Conservation (phyloP, 2,329 filamentous ascomycete genomes). For the Hymenoscyphus salicellus region DNA sequence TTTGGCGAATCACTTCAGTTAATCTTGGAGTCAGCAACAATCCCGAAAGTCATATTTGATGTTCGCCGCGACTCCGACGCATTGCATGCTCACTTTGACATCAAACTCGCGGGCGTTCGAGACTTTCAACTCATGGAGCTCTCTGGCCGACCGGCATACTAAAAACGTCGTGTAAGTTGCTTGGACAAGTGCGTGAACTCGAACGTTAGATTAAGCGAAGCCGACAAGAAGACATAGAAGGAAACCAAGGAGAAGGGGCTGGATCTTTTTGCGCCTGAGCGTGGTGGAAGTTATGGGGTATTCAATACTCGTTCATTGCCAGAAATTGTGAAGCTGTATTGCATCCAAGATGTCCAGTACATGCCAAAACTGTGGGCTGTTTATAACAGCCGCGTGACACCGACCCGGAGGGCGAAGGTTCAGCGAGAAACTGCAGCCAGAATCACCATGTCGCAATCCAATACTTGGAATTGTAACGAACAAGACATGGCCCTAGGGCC, state of each 20-base stretch:
- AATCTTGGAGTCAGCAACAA: not conserved
- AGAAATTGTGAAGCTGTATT: not conserved
- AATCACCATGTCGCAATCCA: not conserved
- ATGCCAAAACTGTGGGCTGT: not conserved
- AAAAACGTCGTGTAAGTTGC: not conserved
- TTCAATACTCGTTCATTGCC: not conserved
- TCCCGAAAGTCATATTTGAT: not conserved
- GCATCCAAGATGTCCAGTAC: not conserved
- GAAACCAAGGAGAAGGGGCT: not conserved
- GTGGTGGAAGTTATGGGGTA: not conserved
- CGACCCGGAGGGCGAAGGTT: not conserved
- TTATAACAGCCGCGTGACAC: not conserved
- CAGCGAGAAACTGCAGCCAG: not conserved
- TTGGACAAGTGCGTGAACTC: not conserved
- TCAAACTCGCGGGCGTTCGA: not conserved
- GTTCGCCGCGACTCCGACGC: not conserved
- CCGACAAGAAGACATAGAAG: not conserved
- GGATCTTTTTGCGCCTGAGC: not conserved
- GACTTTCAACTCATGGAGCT: constrained; percentile 2
- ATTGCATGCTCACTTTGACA: not conserved
- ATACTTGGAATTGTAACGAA: not conserved
- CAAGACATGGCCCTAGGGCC: not conserved
- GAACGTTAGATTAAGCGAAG: not conserved
- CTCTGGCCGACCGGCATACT: not conserved
- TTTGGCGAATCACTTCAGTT: not conserved